Conservation (phyloP, 345 rosid species). For the Microcos paniculata region DNA sequence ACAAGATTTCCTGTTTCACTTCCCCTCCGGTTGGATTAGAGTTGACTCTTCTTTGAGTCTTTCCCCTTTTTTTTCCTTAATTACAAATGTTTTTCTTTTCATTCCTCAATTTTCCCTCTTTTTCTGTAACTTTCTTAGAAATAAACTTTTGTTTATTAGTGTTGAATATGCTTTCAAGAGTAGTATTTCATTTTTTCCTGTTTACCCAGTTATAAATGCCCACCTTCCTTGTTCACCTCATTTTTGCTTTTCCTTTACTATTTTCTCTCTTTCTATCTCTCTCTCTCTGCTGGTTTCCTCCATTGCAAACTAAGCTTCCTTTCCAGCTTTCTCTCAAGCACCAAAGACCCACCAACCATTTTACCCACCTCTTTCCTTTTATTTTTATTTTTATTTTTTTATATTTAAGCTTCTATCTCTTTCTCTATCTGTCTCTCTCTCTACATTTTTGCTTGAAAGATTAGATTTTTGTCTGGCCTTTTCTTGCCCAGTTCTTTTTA, state of each 20-base stretch:
- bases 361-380: conserved; percentile 28
- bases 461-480: conserved; percentile 41
- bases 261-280: conserved; percentile 31
- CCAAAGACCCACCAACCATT: conserved; percentile 58
- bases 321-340: conserved; percentile 44
- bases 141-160: not conserved
- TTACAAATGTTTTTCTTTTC: not conserved
- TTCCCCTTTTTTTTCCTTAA: not conserved
- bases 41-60: conserved; percentile 16
- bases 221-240: conserved; percentile 19
- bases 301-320: conserved; percentile 87
- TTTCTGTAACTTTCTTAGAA: conserved; percentile 16
- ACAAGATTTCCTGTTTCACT: not conserved
- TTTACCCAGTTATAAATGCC: conserved; percentile 47
- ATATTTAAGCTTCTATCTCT: conserved; percentile 1
- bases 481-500: conserved; percentile 26
- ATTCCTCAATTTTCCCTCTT: not conserved
- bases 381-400: not conserved
- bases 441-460: conserved; percentile 34
- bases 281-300: conserved; percentile 62
- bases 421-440: conserved; percentile 10
- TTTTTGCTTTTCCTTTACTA: conserved; percentile 50
- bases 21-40: conserved; percentile 8
- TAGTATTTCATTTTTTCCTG: conserved; percentile 2
- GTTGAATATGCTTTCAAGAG: conserved; percentile 2